Evolutionary conservation across 306 rosid species (phyloP).

Genomic region (Leucaena leucocephala): DNA sequence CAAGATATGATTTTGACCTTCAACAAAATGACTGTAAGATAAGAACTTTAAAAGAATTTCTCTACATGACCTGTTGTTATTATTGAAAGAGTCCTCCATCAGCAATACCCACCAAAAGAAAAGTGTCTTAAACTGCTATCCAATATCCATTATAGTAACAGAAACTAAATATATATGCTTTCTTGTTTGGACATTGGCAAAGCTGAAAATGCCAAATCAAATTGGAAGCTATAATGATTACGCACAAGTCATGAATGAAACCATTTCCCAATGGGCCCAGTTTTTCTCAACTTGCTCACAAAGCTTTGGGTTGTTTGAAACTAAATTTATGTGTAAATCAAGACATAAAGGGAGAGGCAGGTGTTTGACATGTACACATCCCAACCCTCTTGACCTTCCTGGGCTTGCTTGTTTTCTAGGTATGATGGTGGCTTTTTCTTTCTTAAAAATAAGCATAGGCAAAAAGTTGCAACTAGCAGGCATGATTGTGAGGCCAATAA

Average conservation of each 20-base stretch:
- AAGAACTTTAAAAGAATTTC: neutral
- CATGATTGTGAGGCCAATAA: constrained; percentile 43
- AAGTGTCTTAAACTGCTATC: neutral
- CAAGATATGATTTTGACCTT: neutral
- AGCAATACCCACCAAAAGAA: neutral
- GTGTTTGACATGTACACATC: constrained; percentile 45
- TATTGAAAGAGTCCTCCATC: neutral
- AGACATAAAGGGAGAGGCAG: constrained; percentile 36
- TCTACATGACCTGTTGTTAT: neutral
- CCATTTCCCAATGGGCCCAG: constrained; percentile 37
- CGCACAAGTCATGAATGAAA: constrained; percentile 28
- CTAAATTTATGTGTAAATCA: constrained; percentile 34
- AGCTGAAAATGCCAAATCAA: constrained; percentile 41
- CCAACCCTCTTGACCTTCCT: constrained; percentile 18
- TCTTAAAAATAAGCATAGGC: neutral
- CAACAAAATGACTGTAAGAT: neutral
- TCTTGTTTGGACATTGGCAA: constrained; percentile 24
- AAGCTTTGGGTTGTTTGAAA: constrained; percentile 41
- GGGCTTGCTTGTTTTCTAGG: constrained; percentile 50
- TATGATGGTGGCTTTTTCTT: constrained; percentile 27
- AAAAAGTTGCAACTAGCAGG: constrained; percentile 34
- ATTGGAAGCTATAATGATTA: constrained; percentile 44
- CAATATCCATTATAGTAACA: neutral
- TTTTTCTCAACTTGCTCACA: constrained; percentile 39
- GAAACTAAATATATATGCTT: constrained; percentile 1